Evolutionary conservation across 83 land plant genomes (phyloP).

Genomic region (Thuja plicata): DNA sequence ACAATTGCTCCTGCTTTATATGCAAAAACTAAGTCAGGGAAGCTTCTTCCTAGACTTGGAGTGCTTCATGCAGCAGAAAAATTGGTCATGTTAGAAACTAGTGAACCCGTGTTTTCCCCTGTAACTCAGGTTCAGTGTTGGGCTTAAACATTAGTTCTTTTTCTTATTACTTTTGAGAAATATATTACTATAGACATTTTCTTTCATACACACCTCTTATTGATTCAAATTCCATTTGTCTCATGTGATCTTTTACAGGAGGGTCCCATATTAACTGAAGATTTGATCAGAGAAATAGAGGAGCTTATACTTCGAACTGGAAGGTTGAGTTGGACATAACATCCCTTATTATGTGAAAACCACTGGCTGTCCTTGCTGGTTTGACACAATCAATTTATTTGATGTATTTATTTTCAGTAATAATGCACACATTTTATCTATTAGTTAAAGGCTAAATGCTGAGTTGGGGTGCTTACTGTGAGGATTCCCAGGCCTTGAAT

Average conservation of each 20-base stretch:
- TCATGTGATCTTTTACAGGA: conserved; percentile 52
- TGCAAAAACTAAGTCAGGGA: conserved; percentile 59
- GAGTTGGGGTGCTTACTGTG: neutral
- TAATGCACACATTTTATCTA: neutral
- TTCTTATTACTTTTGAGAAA: conserved; percentile 4
- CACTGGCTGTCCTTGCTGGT: neutral
- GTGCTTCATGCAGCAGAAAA: conserved; percentile 62
- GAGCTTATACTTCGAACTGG: conserved; percentile 93
- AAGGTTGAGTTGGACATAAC: conserved; percentile 52
- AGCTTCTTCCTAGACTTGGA: conserved; percentile 70
- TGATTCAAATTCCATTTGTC: neutral
- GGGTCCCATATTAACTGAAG: conserved; percentile 92
- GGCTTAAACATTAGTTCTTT: neutral
- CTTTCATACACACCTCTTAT: neutral
- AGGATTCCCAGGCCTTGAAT: neutral
- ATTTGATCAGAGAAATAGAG: conserved; percentile 86
- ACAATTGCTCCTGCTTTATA: conserved; percentile 30
- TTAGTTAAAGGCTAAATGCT: neutral
- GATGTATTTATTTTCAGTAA: neutral
- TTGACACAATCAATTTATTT: neutral
- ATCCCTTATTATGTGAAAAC: neutral
- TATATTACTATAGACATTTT: neutral
- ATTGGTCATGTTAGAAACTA: conserved; percentile 85
- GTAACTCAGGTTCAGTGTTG: conserved; percentile 67
- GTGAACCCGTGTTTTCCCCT: conserved; percentile 88